Evolutionary conservation across 1,139 yeast genomes (phyloP).

Genomic region (Scheffersomyces stambukii): DNA sequence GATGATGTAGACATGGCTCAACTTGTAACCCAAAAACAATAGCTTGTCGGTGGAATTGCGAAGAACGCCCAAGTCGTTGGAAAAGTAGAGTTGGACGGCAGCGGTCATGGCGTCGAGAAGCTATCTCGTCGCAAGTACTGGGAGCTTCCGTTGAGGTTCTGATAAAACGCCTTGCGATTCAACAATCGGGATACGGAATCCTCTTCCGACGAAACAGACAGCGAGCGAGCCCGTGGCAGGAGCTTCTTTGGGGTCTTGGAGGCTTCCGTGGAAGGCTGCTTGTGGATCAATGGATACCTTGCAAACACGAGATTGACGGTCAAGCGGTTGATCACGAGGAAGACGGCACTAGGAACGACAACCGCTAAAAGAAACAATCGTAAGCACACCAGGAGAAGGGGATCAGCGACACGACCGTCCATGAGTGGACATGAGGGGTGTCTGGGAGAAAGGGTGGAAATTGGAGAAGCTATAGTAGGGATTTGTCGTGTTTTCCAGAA

Average conservation of each 20-base stretch:
- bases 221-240: too few relatives aligned
- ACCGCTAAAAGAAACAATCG: slow-evolving; percentile 1
- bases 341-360: background rate
- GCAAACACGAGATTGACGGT: slow-evolving; percentile 3
- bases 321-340: background rate
- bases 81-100: slow-evolving; percentile 29
- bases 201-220: too few relatives aligned
- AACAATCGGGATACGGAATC: too few relatives aligned
- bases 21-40: slow-evolving; percentile 24
- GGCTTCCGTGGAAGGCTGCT: too few relatives aligned
- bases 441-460: too few relatives aligned
- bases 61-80: slow-evolving; percentile 24
- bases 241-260: too few relatives aligned
- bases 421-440: too few relatives aligned
- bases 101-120: slow-evolving; percentile 21
- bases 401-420: too few relatives aligned
- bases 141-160: slow-evolving; percentile 37
- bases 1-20: slow-evolving; percentile 21
- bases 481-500: too few relatives aligned
- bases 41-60: slow-evolving; percentile 6
- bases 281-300: slow-evolving; percentile 6
- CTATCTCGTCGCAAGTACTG: slow-evolving; percentile 44
- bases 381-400: too few relatives aligned
- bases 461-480: too few relatives aligned
- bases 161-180: slow-evolving; percentile 29